Conservation (phyloP, 2,329 filamentous ascomycete genomes). For the Pyricularia pennisetigena region DNA sequence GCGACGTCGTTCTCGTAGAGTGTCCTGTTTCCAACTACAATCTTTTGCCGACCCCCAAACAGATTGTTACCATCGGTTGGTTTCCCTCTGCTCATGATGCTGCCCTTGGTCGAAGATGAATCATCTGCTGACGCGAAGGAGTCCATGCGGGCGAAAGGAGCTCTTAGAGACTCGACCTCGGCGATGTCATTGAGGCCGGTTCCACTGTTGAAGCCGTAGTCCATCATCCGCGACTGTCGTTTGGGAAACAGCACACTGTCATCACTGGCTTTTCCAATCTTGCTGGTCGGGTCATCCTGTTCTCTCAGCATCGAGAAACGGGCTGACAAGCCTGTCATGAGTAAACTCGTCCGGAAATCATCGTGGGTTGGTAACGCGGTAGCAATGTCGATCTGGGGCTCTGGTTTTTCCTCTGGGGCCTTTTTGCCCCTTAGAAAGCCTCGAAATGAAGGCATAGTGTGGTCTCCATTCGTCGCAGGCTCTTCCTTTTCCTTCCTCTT, state of each 20-base stretch:
- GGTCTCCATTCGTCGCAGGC: constrained; percentile 14
- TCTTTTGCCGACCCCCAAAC: constrained; percentile 92
- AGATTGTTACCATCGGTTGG: constrained; percentile 84
- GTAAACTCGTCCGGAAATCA: constrained; percentile 87
- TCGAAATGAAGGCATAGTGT: constrained; percentile 33
- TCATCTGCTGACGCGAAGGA: constrained; percentile 59
- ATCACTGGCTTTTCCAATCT: constrained; percentile 88
- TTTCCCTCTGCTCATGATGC: constrained; percentile 76
- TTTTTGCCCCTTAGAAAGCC: constrained; percentile 47
- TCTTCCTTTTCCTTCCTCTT: constrained; percentile 59
- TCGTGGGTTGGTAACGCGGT: constrained; percentile 70
- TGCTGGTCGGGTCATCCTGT: constrained; percentile 83
- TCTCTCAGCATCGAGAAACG: constrained; percentile 95
- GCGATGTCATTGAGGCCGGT: constrained; percentile 67
- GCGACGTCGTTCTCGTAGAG: constrained; percentile 84
- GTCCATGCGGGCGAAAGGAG: constrained; percentile 48
- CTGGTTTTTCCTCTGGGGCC: constrained; percentile 32
- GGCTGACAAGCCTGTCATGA: constrained; percentile 91
- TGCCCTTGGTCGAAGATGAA: constrained; percentile 50
- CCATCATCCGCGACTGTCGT: constrained; percentile 65
- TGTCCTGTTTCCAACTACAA: constrained; percentile 45
- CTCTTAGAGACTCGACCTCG: constrained; percentile 74
- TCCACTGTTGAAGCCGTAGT: constrained; percentile 51
- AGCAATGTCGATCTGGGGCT: constrained; percentile 61
- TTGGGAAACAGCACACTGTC: constrained; percentile 85